Base-by-base conservation (phyloP, 2,329 filamentous ascomycete species). In the Mollisia scopiformis region DNA sequence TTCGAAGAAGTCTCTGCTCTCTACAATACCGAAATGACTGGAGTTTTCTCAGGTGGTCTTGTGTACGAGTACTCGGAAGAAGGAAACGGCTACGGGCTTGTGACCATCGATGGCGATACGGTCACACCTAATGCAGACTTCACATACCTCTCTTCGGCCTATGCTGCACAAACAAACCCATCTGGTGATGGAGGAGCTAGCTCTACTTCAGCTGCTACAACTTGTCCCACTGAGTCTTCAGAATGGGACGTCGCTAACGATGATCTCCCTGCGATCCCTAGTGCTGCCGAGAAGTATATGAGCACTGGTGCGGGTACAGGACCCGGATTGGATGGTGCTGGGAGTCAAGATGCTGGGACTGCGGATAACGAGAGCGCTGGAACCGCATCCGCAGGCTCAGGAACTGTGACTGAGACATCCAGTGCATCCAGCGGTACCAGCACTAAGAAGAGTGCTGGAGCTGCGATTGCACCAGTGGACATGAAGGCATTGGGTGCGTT, bases 61-160 rank as follows among this genome's bases (percentile, higher is more conserved):
- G 91, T 97, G 76, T 99, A 97, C 80, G 93, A 98, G 78, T 99
- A 97, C 82, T 88, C 90, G 10, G 79, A 90, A 72, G 92, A 96
- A 77, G 82, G 83, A 63, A 92, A 88, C 79, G 82, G 88, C 49
- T 98, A 88, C 76, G 94, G 93, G 66, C 63, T 74, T 25, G 72
- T 74, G 14, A 66, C 59, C 1, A 70, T 73, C 28, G 30, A 51
- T 21, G 66, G 63, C 47, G 77, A 75, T 60, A 74, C 71, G 31
- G 75, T 80, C 35, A 75, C 75, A 21, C 76, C 78, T 37, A 72
- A 74, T 35, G 51, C 68, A 31, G 82, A 85, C 68, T 87, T 81
- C 74, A 70, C 68, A 3, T 75, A 77, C 58, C 78, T 85, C 59
- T 75, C 81, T 73, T 67, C 68, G 28, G 78, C 79, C 28, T 78